Base-by-base conservation (phyloP, 768 basidiomycete species). In the Boletus pseudopeckii region DNA sequence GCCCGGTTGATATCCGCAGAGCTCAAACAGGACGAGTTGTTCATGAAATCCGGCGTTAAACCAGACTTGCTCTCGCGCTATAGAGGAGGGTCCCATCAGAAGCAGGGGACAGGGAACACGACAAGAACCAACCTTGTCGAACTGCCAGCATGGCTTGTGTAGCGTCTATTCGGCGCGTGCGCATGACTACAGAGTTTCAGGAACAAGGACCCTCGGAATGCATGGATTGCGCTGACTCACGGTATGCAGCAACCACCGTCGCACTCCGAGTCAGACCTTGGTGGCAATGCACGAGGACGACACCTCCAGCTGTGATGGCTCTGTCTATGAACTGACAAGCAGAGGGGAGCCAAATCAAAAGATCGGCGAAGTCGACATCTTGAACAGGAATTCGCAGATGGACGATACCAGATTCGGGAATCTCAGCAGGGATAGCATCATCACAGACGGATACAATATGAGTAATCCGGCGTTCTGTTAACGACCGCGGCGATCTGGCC, bases 21-120 rank as follows among this genome's bases (percentile, higher is more conserved):
- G 75, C 62, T 85, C 85, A 51, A 87, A 90, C 44, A 90, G 72
- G 33, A 88, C 82, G 26, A 90, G 78, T 60, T 90, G 88, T 71
- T 88, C 85, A 53, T 86, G 82, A 69, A 90, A 89, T 41, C 87
- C 88, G n/a, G 85, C 80, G 56, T 82, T 86, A 55, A 82, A 80
- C 86, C 87, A 89, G 48, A 88, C 86, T 63, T 88, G 85, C 68
- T 87, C 83, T 45, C 87, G 84, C 45, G 81, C 87, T 89, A 60
- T 38, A 14, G 34, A 47, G 22, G 15, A 28, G 36, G 15, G 13
- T 56, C 32, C 7, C 34, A 15, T 56, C 26, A 58, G 52, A 52
- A 33, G 36, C 36, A 18, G 20, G 39, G 15, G 18, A 57, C 45
- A 18, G 53, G 13, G 54, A 40, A 49, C 37, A 48, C 24, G 54